phyloP scores from a whole-genome alignment of 805 yeast genomes.

The Wickerhamiella siamensis region DNA sequence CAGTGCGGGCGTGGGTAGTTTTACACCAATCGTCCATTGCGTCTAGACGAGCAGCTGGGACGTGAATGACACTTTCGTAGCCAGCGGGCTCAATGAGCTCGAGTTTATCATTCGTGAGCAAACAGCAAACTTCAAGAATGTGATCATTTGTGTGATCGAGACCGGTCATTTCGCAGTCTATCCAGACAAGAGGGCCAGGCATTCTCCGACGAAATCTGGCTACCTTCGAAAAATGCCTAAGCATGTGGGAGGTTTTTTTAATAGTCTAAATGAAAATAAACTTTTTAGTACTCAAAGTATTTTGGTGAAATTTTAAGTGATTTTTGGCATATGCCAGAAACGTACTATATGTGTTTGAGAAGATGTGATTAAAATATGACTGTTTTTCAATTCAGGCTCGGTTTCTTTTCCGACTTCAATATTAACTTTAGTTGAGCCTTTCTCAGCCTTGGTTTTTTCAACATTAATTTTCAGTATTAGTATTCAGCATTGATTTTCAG shows the following conservation, averaged over 20 bases:
- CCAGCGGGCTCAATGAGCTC: slow-evolving; percentile 52
- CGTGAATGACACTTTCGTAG: slow-evolving; percentile 70
- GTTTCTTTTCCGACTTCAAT: no score
- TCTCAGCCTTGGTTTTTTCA: no score
- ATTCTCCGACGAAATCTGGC: neutral
- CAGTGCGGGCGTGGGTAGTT: slow-evolving; percentile 60
- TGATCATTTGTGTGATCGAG: slow-evolving; percentile 53
- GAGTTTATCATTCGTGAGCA: slow-evolving; percentile 73
- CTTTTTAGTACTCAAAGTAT: no score
- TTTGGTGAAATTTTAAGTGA: no score
- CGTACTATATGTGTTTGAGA: no score
- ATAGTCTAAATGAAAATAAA: neutral
- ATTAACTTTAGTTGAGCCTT: no score
- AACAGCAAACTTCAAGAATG: slow-evolving; percentile 83
- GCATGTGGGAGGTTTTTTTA: neutral
- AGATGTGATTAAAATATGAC: no score
- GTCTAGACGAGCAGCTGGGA: slow-evolving; percentile 45
- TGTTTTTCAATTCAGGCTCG: no score
- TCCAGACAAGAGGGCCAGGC: slow-evolving; percentile 53
- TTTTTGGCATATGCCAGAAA: no score
- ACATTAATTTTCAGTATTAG: no score
- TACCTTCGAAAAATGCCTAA: neutral
- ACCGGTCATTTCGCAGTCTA: slow-evolving; percentile 99
- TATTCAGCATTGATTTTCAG: neutral
- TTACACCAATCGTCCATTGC: slow-evolving; percentile 83